Evolutionary conservation across 2,329 filamentous ascomycete species (phyloP), one percentile per base, ranked within the genome.

Genomic region (Aspergillus caelatus): DNA sequence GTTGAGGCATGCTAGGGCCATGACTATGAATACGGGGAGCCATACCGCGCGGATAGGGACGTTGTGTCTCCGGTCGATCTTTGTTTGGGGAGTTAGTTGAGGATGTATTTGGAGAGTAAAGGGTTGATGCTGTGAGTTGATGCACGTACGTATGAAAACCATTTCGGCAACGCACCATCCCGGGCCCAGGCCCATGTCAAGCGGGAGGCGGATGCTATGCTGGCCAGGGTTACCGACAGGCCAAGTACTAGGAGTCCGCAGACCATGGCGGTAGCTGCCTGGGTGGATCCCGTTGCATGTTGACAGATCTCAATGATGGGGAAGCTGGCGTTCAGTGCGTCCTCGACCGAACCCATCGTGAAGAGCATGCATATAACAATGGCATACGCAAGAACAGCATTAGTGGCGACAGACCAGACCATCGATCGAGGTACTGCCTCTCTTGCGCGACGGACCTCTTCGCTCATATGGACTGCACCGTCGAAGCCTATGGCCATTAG

Each of bases 121-220:
- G 34, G 14, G 30, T 41, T 21, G n/a, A 30, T 26, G 21, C 45
- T 14, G 5, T 26, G 21, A 26, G 23, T 3, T 7, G 7, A 4
- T 14, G 28, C 11, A 28, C 50, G 53, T 48, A 72, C 69, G 30
- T 67, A 68, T 10, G 50, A 41, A 11, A 64, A 72, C 34, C 57
- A 69, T 0, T 28, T 36, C 6, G 81, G 81, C 0, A 84, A 68
- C 7, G 80, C 83, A 3, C 80, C 80, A 60, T 85, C 83, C 5
- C 79, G 71, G 14, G 82, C 79, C 74, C 83, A 85, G 0, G 80
- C 80, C 83, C 83, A 85, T 0, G 81, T 80, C 1, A 84, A 69
- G 3, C 83, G 79, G 0, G 81, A 82, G 0, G 80, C 80, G 0
- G 82, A 83, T 0, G 83, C 81, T 57, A 82, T 78, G 41, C 77